Base-by-base conservation (phyloP, 495 filamentous ascomycete genomes). In the Penicillium robsamsonii region DNA sequence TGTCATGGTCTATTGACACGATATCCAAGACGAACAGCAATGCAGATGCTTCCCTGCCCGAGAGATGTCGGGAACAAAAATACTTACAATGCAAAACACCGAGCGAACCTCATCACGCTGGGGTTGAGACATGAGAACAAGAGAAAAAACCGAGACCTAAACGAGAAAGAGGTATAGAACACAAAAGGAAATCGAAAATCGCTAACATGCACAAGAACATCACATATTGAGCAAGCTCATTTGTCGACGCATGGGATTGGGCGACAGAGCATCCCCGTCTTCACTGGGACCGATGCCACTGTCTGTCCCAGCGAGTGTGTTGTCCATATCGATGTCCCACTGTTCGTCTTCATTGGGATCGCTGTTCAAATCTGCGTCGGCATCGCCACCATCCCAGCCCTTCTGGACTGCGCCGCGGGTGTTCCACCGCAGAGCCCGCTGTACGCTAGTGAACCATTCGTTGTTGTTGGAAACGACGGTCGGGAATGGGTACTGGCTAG, bases 381-480 rank as follows among this genome's bases (percentile, higher is more conserved):
- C 68, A 18, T 66, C 62, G 7, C 63, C 68, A 7, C 77, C 79
- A 27, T 84, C 82, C 76, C 89, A 96, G 41, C 80, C 84, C 68
- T 95, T 95, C 73, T 96, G 92, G 56, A 85, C 82, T 12, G 91
- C 91, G 22, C 88, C 89, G 49, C 94, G 81, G 11, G 83, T 89
- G 68, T 97, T 97, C 94, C 94, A 98, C 46, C 92, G 82, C 55
- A 98, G 79, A 1, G 94, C 96, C 40, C 92, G 81, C 46, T 86
- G 86, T 22, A 98, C 88, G 64, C 89, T 93, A 67, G 96, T 87
- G 73, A 98, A 96, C 94, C 94, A 98, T 65, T 97, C 90, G 9
- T 84, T 84, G 45, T 78, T 77, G 63, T 80, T 75, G 35, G 88
- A 83, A 46, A 93, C 86, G 17, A 97, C 92, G 1, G 92, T 95